Evolutionary conservation across 495 filamentous ascomycete species (phyloP), one percentile per base, ranked within the genome.

Genomic region (Xylaria nigripes): DNA sequence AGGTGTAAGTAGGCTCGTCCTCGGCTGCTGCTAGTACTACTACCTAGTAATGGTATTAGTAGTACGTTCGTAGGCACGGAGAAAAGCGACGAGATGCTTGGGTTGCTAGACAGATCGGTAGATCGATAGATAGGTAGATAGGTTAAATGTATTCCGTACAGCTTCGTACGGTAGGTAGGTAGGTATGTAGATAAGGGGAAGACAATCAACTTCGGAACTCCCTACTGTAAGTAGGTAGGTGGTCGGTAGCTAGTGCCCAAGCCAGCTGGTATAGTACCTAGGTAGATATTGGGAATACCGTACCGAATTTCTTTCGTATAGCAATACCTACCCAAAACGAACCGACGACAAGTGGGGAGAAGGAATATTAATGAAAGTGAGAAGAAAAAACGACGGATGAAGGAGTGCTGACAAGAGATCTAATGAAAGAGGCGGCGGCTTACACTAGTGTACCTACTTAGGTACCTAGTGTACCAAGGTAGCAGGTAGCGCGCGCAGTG

Each of bases 51-150:
- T 36, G 6, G 5, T 36, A n/a, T n/a, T n/a, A n/a, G n/a, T n/a
- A n/a, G n/a, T n/a, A n/a, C n/a, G n/a, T n/a, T n/a, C n/a, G n/a
- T n/a, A n/a, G n/a, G n/a, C n/a, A n/a, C n/a, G n/a, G n/a, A n/a
- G n/a, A n/a, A 12, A 36, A 43, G 55, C 34, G 30, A 56, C 44
- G 48, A 54, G 45, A 45, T 48, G n/a, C 44, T 18, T 42, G 48
- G 44, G 23, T 42, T 23, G 22, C 27, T n/a, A n/a, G n/a, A n/a
- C n/a, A n/a, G n/a, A n/a, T n/a, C n/a, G n/a, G n/a, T n/a, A n/a
- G n/a, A n/a, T n/a, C n/a, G n/a, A n/a, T n/a, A n/a, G n/a, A n/a
- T n/a, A n/a, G n/a, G n/a, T n/a, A n/a, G n/a, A n/a, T n/a, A n/a
- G n/a, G n/a, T n/a, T n/a, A n/a, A n/a, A n/a, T n/a, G n/a, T n/a